Base-by-base conservation (phyloP, 805 yeast genomes). In the Ogataea naganishii region DNA sequence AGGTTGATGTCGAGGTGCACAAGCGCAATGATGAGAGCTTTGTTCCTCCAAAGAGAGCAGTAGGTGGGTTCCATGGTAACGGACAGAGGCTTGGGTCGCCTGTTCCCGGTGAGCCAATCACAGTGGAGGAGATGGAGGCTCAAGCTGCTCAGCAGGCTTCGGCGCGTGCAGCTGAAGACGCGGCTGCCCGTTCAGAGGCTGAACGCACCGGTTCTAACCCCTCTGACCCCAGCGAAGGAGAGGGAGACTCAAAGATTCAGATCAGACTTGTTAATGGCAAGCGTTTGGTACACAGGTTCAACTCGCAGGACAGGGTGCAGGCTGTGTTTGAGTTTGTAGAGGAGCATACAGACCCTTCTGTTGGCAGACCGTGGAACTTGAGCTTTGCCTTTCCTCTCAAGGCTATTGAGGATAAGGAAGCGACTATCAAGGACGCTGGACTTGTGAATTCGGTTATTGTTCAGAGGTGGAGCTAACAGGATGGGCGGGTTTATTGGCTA, bases 11-110 rank as follows among this genome's bases (percentile, higher is more conserved):
- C 13, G 72, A 76, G 23, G 92, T 92, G n/a, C 68, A 69, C 34
- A 77, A 79, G 47, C 80, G 80, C 42, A 60, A 81, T 31, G 94
- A 85, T 31, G 94, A 89, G 53, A 82, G 80, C 24, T 92, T 71
- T 57, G 62, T 51, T 24, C 68, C 74, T 4, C 67, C 75, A 16
- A 66, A 64, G 58, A 54, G 60, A 35, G 54, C 52, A 30, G 54
- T 65, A 10, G 80, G 75, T 7, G 94, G 94, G 0, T 84, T 80
- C 49, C 59, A 51, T 11, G 97, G 97, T 4, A 47, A 56, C 2
- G 97, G 98, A 13, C 79, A 77, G 31, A 67, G 97, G 45, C 62
- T 89, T 33, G 98, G 98, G 1, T 79, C 94, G 1, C 92, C 94
- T 2, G 80, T 83, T 14, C 92, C 94, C 0, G 83, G 86, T 1